These are phyloP conservation scores for Picochlorum sp. DNA, from an alignment of 139 green algal species.

Conservation along the genomic window DNA sequence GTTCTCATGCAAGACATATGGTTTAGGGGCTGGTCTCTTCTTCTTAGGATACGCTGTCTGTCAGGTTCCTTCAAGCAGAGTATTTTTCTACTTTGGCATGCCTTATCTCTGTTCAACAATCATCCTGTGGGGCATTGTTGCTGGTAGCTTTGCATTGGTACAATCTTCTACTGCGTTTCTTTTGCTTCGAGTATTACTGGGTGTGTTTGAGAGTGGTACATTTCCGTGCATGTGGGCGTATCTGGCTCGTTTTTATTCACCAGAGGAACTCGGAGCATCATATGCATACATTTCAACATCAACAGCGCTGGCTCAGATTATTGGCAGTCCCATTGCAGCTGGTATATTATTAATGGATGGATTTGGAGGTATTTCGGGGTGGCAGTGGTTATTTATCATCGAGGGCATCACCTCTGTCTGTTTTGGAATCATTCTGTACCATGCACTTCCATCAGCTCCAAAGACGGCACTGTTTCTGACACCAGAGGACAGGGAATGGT, in stretches of 20 bases:
- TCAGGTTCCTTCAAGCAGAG: constrained; percentile 52
- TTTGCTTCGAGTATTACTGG: constrained; percentile 58
- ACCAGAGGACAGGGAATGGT: constrained; percentile 31
- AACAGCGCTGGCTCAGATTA: constrained; percentile 33
- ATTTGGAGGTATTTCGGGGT: constrained; percentile 46
- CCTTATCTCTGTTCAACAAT: constrained; percentile 53
- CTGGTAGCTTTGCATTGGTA: constrained; percentile 43
- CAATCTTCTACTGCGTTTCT: constrained; percentile 40
- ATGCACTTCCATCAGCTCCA: constrained; percentile 22
- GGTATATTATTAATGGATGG: constrained; percentile 55
- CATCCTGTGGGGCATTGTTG: constrained; percentile 52
- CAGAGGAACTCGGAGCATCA: constrained; percentile 22
- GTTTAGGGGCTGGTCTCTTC: constrained; percentile 64
- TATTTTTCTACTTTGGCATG: constrained; percentile 39
- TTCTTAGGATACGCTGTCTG: constrained; percentile 63
- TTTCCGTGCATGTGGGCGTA: constrained; percentile 59
- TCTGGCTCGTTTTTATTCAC: constrained; percentile 37
- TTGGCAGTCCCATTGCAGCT: constrained; percentile 55
- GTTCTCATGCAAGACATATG: constrained; percentile 55
- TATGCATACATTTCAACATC: constrained; percentile 32
- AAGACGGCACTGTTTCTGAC: constrained; percentile 36
- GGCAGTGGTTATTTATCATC: constrained; percentile 68
- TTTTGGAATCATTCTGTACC: constrained; percentile 29
- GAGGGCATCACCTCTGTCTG: constrained; percentile 40
- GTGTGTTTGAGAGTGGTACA: constrained; percentile 51